A percentile compares a stretch with the other conserved stretches of the same genome.
These are phyloP conservation scores for Claviceps sp. DNA, from an alignment of 2,329 filamentous ascomycete species.

Conservation along the genomic window DNA sequence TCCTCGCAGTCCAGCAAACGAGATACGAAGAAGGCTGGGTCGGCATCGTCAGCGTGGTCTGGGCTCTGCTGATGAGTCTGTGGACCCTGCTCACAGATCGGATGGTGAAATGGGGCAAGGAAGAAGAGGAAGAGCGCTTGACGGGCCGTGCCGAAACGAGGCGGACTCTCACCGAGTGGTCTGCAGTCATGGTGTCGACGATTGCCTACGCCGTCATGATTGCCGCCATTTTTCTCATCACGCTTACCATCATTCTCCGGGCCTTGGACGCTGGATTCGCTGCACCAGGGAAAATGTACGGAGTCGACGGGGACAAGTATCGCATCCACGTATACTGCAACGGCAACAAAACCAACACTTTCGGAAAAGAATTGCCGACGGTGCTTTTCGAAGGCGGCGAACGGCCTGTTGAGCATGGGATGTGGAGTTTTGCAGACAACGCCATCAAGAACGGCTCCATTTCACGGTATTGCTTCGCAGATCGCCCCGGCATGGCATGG, in stretches of 20 bases:
- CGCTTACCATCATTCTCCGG: conserved; percentile 65
- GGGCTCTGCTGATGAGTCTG: conserved; percentile 62
- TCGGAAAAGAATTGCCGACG: conserved; percentile 51
- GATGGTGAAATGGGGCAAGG: conserved; percentile 81
- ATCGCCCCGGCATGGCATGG: conserved; percentile 80
- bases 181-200: conserved; percentile 63
- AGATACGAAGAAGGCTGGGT: conserved; percentile 82
- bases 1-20: conserved; percentile 59
- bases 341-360: conserved; percentile 50
- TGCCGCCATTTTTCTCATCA: conserved; percentile 59
- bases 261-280: conserved; percentile 63
- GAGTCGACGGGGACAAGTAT: conserved; percentile 76
- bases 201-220: conserved; percentile 57
- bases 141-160: conserved; percentile 81
- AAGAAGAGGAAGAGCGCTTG: conserved; percentile 80
- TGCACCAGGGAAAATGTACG: conserved; percentile 61
- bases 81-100: conserved; percentile 72
- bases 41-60: conserved; percentile 73
- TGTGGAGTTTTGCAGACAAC: conserved; percentile 68
- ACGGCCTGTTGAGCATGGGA: conserved; percentile 59
- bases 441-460: conserved; percentile 72
- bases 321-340: conserved; percentile 71
- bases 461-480: conserved; percentile 83
- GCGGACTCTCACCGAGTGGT: conserved; percentile 72
- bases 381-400: conserved; percentile 79